phyloP scores from a whole-genome alignment of 179 eudicot genomes.

The Vitellaria paradoxa region DNA sequence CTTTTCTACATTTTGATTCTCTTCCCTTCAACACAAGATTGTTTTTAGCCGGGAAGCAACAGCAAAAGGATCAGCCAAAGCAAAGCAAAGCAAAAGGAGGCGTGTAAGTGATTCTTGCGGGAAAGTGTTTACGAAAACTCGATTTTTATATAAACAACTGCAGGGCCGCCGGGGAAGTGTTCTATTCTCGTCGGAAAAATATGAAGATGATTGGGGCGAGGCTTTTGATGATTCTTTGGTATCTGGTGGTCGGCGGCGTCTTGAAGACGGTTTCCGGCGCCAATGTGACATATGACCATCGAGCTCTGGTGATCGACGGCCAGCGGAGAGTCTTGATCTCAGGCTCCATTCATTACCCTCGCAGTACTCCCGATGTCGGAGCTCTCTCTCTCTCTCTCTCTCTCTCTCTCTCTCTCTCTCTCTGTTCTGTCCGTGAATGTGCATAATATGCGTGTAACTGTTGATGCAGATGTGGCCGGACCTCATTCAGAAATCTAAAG shows the following conservation, averaged over 20 bases:
- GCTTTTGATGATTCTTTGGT: conserved; percentile 9
- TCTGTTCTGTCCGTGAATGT: neutral
- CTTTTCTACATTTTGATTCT: neutral
- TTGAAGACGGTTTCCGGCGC: conserved; percentile 45
- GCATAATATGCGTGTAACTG: neutral
- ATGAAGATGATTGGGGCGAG: neutral
- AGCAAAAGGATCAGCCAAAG: neutral
- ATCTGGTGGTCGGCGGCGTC: conserved; percentile 14
- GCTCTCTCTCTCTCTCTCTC: neutral
- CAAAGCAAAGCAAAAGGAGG: neutral
- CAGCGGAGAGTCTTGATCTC: conserved; percentile 73
- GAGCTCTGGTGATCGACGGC: conserved; percentile 86
- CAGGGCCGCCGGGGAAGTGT: neutral
- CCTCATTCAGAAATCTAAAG: conserved; percentile 90
- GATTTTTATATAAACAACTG: neutral
- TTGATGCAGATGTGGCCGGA: conserved; percentile 86
- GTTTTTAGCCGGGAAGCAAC: conserved; percentile 14
- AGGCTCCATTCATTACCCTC: conserved; percentile 96
- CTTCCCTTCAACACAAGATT: neutral
- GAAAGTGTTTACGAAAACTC: conserved; percentile 1
- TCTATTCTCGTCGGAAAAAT: neutral
- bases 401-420: neutral
- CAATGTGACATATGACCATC: conserved; percentile 83
- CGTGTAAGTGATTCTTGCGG: neutral
- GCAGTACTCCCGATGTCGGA: conserved; percentile 88